These are phyloP conservation scores for Citrus sp. DNA, from an alignment of 345 rosid species.

Conservation along the genomic window DNA sequence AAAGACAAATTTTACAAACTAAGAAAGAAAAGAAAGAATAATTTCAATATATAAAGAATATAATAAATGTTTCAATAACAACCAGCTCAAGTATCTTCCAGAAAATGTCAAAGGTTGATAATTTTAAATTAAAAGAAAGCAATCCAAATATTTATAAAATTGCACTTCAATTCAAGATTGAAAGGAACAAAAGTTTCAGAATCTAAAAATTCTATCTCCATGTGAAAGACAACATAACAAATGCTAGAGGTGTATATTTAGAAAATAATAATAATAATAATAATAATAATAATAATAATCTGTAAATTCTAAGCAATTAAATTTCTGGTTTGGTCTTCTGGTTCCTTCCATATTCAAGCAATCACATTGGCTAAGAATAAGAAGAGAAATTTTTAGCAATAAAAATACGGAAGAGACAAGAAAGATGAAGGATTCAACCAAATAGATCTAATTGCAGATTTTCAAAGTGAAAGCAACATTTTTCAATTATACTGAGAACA, in stretches of 20 bases:
- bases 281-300: background rate
- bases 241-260: background rate
- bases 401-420: background rate
- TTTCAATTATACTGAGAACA: background rate
- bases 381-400: background rate
- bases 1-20: background rate
- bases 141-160: background rate
- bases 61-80: background rate
- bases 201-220: background rate
- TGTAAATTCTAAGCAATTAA: background rate
- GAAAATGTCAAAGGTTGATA: background rate
- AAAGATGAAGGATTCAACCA: background rate
- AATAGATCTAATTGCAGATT: background rate
- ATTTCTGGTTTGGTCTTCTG: background rate
- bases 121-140: background rate
- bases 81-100: background rate
- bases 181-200: background rate
- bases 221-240: background rate
- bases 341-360: background rate
- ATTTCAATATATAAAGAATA: background rate
- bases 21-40: background rate
- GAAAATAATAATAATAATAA: background rate
- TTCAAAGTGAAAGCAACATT: background rate
- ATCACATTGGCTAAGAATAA: too few relatives aligned
- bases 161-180: background rate